Conservation (phyloP, 257 asterid genomes). For the Plantago ovata region DNA sequence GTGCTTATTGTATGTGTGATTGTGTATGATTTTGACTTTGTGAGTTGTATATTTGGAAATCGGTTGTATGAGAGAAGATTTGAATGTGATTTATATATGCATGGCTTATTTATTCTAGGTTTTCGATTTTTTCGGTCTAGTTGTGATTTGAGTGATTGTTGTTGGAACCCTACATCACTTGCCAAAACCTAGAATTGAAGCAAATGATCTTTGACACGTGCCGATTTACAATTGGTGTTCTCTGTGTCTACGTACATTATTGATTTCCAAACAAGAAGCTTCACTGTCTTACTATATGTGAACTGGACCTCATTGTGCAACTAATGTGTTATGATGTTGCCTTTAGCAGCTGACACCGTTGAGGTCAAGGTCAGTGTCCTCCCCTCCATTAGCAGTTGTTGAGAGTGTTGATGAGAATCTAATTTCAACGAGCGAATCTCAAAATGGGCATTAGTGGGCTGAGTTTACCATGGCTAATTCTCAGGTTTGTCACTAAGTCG, state of each 20-base stretch:
- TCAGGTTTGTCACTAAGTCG: constrained; percentile 45
- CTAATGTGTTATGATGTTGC: neutral
- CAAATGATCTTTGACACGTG: constrained; percentile 3
- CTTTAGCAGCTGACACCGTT: constrained; percentile 22
- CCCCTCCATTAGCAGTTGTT: constrained; percentile 24
- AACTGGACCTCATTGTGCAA: neutral
- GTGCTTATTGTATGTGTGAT: too few species aligned
- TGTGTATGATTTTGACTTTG: too few species aligned
- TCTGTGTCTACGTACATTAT: neutral
- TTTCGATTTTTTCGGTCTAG: too few species aligned
- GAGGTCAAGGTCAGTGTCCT: constrained; percentile 24
- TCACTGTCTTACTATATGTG: neutral
- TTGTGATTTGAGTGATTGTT: too few species aligned
- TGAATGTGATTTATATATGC: too few species aligned
- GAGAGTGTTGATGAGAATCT: constrained; percentile 25
- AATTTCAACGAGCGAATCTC: constrained; percentile 24
- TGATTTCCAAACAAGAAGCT: neutral
- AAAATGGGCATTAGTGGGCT: constrained; percentile 28
- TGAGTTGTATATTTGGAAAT: too few species aligned
- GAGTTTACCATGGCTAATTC: constrained; percentile 25
- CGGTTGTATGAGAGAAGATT: too few species aligned
- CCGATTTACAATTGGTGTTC: neutral
- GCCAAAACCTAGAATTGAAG: neutral
- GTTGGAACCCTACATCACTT: too few species aligned
- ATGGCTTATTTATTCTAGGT: too few species aligned